These are phyloP conservation scores for Pseudogymnoascus sp. DNA, from an alignment of 2,329 filamentous ascomycete genomes.

Conservation along the genomic window DNA sequence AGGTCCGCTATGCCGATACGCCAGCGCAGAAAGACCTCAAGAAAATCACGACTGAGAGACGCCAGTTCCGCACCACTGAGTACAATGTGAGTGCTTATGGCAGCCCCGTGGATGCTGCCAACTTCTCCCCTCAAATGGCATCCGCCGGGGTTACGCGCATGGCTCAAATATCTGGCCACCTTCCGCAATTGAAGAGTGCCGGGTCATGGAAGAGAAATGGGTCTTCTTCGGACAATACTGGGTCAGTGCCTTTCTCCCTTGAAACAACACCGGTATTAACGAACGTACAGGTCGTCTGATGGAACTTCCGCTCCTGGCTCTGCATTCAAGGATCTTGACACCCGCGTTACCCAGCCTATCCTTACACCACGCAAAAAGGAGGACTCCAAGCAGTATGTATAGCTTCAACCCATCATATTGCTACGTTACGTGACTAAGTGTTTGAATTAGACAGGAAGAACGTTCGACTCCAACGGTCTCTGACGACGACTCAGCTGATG, in stretches of 20 bases:
- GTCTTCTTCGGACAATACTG: constrained; percentile 14
- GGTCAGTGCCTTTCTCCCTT: constrained; percentile 14
- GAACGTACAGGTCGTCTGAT: neutral
- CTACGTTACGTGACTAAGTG: neutral
- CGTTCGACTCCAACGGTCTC: constrained; percentile 22
- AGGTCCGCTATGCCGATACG: constrained; percentile 95
- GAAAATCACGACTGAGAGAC: constrained; percentile 87
- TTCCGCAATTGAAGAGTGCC: constrained; percentile 22
- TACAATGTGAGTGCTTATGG: constrained; percentile 72
- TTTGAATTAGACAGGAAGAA: neutral
- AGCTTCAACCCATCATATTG: neutral
- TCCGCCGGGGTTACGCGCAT: constrained; percentile 25
- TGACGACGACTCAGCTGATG: constrained; percentile 27
- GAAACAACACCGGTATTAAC: neutral
- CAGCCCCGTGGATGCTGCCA: constrained; percentile 34
- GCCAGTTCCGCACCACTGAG: constrained; percentile 92
- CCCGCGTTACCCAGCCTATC: neutral
- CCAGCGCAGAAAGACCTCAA: constrained; percentile 94
- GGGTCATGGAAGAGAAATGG: constrained; percentile 28
- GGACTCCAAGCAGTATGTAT: neutral
- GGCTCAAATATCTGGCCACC: constrained; percentile 25
- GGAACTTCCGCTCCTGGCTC: constrained; percentile 17
- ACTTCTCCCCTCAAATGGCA: constrained; percentile 39
- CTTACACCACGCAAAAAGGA: constrained; percentile 3
- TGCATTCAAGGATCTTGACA: constrained; percentile 27